These are phyloP conservation scores for Claviceps humidiphila DNA, from an alignment of 2,329 filamentous ascomycete species.

Conservation along the genomic window DNA sequence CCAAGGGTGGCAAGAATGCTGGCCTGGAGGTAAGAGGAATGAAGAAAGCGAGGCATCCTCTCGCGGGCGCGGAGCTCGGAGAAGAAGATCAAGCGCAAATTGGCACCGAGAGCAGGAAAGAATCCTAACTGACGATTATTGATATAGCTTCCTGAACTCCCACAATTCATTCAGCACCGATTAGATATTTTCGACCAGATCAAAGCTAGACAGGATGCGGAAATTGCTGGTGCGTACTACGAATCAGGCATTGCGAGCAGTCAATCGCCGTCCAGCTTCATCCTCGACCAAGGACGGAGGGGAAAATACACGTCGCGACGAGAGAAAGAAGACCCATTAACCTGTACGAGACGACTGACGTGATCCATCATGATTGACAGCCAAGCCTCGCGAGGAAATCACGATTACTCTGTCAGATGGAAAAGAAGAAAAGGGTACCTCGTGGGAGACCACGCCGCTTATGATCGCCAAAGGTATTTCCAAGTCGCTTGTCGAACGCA, in stretches of 20 bases:
- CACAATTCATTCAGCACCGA: constrained; percentile 71
- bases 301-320: not conserved
- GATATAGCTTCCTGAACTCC: constrained; percentile 31
- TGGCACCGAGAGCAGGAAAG: constrained; percentile 5
- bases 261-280: not conserved
- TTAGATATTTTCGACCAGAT: constrained; percentile 80
- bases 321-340: not conserved
- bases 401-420: constrained; percentile 62
- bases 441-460: constrained; percentile 84
- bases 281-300: not conserved
- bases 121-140: constrained; percentile 10
- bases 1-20: constrained; percentile 44
- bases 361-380: constrained; percentile 21
- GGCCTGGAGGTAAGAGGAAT: constrained; percentile 31
- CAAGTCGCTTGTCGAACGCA: constrained; percentile 76
- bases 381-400: constrained; percentile 60
- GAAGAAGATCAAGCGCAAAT: not conserved
- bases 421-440: constrained; percentile 56
- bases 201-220: constrained; percentile 71
- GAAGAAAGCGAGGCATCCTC: not conserved
- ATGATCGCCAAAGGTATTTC: constrained; percentile 66
- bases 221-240: constrained; percentile 37
- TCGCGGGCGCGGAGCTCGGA: not conserved
- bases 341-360: not conserved
- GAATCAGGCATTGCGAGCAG: not conserved